Evolutionary conservation across 139 green algal genomes (phyloP).

Genomic region (Micractinium sp.): DNA sequence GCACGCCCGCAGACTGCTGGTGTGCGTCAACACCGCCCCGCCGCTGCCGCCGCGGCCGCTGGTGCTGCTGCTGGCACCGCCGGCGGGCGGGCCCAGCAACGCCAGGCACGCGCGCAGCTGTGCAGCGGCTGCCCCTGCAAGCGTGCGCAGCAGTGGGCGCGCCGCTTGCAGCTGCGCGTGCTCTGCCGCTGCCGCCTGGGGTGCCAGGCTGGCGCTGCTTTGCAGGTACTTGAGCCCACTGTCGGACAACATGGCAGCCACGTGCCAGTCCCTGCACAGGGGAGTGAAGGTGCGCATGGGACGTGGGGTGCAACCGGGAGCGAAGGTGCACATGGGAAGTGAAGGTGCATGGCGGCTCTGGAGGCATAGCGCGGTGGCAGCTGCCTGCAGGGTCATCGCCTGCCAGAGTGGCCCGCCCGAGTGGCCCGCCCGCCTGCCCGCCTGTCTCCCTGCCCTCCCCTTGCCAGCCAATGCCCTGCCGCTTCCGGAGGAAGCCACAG

Average conservation of each 20-base stretch:
- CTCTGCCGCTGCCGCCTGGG: not conserved
- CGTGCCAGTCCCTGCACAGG: slow-evolving; percentile 19
- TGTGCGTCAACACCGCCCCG: not conserved
- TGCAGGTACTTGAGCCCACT: not conserved
- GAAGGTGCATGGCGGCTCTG: not conserved
- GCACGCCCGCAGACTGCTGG: slow-evolving; percentile 14
- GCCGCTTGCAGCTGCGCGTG: slow-evolving; percentile 8
- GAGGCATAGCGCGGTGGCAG: not conserved
- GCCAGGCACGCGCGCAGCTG: not conserved
- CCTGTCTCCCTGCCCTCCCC: too few species aligned
- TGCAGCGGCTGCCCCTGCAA: not conserved
- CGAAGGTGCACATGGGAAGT: not conserved
- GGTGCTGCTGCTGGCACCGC: not conserved
- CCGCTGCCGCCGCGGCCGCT: not conserved
- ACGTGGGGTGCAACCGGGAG: too few species aligned
- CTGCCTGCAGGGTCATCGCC: not conserved
- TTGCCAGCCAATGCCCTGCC: too few species aligned
- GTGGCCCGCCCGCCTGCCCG: too few species aligned
- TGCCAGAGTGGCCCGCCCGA: too few species aligned
- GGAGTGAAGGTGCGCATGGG: not conserved
- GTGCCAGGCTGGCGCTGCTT: not conserved
- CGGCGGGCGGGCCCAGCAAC: not conserved
- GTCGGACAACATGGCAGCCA: slow-evolving; percentile 4
- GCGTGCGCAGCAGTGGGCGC: slow-evolving; percentile 1
- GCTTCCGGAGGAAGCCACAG: too few species aligned